Percentiles rank a stretch among this genome's conserved stretches.
phyloP scores from a whole-genome alignment of 2,329 filamentous ascomycete genomes.

The Gnomoniopsis smithogilvyi region DNA sequence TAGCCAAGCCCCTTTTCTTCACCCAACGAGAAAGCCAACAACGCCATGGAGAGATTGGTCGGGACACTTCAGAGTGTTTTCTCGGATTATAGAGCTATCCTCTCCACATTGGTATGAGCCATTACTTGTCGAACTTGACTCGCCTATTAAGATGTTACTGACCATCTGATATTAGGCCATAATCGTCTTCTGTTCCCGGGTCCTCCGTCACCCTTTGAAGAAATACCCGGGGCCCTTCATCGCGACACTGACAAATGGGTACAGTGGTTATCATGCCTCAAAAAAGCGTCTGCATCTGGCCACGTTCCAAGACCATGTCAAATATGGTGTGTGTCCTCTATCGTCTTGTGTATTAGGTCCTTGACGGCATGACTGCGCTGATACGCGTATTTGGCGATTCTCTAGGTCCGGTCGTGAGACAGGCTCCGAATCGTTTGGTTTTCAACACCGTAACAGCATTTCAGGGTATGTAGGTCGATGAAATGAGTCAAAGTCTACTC shows the following conservation, averaged over 20 bases:
- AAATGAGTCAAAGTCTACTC: too few species aligned
- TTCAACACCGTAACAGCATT: conserved; percentile 18
- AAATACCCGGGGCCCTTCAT: neutral
- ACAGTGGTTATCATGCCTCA: neutral
- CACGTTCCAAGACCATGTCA: neutral
- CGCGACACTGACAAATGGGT: neutral
- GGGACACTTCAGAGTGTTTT: too few species aligned
- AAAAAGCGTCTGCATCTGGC: neutral
- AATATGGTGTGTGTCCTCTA: neutral
- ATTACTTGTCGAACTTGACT: too few species aligned
- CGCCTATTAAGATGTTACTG: too few species aligned
- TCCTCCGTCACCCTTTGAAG: neutral
- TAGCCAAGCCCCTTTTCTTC: too few species aligned
- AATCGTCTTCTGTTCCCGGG: neutral
- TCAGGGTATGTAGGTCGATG: too few species aligned
- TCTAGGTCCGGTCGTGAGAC: conserved; percentile 11
- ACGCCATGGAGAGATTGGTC: too few species aligned
- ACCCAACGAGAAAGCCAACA: too few species aligned
- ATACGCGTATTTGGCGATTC: neutral
- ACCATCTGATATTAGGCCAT: neutral
- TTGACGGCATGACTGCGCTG: too few species aligned
- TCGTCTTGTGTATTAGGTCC: too few species aligned
- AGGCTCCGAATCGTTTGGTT: conserved; percentile 16
- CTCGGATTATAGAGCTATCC: too few species aligned
- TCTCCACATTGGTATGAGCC: too few species aligned